These are phyloP conservation scores for Suillus americanus DNA, from an alignment of 768 basidiomycete genomes.

Conservation along the genomic window DNA sequence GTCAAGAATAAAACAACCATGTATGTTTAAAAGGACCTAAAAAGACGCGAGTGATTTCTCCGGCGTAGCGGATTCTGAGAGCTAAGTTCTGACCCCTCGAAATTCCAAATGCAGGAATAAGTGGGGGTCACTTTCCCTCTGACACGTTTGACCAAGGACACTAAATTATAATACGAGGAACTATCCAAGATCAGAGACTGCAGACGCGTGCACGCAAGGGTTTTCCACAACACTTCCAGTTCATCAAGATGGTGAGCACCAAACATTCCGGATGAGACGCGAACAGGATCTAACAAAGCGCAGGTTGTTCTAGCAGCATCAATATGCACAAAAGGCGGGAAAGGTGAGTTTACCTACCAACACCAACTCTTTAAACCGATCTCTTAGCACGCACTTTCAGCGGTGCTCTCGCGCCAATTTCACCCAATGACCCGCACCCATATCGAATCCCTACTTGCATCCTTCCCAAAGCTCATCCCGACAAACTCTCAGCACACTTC, in stretches of 20 bases:
- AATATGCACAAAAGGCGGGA: constrained; percentile 93
- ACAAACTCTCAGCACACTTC: constrained; percentile 93
- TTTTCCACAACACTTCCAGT: background rate
- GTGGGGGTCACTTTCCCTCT: background rate
- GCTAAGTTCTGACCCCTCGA: background rate
- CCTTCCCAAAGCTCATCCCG: constrained; percentile 97
- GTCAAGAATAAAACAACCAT: background rate
- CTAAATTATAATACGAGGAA: background rate
- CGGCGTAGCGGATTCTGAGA: no score
- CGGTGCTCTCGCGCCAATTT: constrained; percentile 95
- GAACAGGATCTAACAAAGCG: background rate
- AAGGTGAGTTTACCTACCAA: constrained; percentile 59
- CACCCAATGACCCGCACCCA: constrained; percentile 88
- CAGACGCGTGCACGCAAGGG: background rate
- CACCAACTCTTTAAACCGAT: constrained; percentile 1
- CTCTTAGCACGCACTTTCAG: constrained; percentile 40
- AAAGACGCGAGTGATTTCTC: background rate
- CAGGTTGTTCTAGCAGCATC: constrained; percentile 93
- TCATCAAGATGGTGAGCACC: background rate
- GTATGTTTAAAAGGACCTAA: background rate
- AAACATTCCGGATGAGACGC: background rate
- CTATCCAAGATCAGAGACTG: background rate
- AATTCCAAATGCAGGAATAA: background rate
- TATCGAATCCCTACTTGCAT: constrained; percentile 93
- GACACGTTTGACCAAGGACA: background rate